These are phyloP conservation scores for Sporothrix luriei DNA, from an alignment of 2,329 filamentous ascomycete genomes.

Conservation along the genomic window DNA sequence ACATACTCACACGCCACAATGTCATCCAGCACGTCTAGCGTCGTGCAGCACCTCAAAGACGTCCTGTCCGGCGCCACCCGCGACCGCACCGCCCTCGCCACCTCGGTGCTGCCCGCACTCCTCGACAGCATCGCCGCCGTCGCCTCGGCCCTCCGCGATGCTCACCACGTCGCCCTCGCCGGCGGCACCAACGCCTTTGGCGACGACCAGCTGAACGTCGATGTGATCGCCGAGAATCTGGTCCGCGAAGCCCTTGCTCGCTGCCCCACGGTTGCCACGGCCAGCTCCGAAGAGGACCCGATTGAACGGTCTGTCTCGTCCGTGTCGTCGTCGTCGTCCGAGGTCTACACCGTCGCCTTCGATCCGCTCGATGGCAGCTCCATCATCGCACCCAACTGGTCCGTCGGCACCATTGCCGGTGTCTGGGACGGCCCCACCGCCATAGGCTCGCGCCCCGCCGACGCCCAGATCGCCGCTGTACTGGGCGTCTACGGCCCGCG, in stretches of 20 bases:
- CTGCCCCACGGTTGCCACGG: constrained; percentile 52
- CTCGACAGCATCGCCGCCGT: constrained; percentile 52
- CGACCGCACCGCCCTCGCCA: constrained; percentile 41
- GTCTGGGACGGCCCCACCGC: constrained; percentile 58
- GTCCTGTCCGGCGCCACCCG: not conserved
- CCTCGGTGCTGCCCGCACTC: constrained; percentile 54
- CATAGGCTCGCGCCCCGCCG: constrained; percentile 46
- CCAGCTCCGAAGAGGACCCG: constrained; percentile 64
- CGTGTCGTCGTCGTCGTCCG: not conserved
- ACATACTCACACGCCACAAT: not conserved
- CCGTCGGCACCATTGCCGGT: constrained; percentile 62
- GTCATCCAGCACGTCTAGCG: not conserved
- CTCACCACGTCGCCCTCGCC: constrained; percentile 52
- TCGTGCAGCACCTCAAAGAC: constrained; percentile 23
- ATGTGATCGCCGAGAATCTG: constrained; percentile 54
- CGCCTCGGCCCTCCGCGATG: constrained; percentile 48
- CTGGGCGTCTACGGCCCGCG: constrained; percentile 59
- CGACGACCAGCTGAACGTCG: constrained; percentile 44
- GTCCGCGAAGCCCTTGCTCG: constrained; percentile 50
- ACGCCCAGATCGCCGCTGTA: constrained; percentile 53
- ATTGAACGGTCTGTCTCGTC: constrained; percentile 47
- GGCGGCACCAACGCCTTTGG: constrained; percentile 58
- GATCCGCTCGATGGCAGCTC: constrained; percentile 66
- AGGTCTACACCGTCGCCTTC: constrained; percentile 62
- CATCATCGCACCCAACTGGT: constrained; percentile 61